Percentiles rank a stretch among this genome's conserved stretches.
These are phyloP conservation scores for Populus tremula DNA, from an alignment of 345 rosid genomes.

Conservation along the genomic window DNA sequence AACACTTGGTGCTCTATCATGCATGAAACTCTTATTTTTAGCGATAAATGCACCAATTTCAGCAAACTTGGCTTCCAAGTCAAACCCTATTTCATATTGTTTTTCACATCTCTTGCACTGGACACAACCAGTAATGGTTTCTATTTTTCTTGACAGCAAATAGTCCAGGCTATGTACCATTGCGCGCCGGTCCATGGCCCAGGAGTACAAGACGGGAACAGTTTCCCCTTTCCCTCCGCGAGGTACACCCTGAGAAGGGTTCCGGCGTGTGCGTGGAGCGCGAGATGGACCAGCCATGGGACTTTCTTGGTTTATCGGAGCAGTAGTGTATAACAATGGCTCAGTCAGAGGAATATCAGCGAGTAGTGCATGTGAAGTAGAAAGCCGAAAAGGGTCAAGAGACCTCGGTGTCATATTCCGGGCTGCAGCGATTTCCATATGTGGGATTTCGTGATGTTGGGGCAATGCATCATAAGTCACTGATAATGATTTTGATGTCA, in stretches of 20 bases:
- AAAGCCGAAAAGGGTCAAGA: background rate
- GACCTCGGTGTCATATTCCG: background rate
- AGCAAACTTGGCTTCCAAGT: constrained; percentile 48
- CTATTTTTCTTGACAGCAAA: constrained; percentile 37
- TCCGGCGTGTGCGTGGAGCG: constrained; percentile 24
- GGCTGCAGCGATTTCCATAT: background rate
- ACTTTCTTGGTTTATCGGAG: background rate
- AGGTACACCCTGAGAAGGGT: constrained; percentile 6
- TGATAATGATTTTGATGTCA: background rate
- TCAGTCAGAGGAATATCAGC: background rate
- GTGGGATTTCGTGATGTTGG: background rate
- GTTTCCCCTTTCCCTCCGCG: constrained; percentile 34
- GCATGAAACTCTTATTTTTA: constrained; percentile 37
- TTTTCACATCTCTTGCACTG: constrained; percentile 70
- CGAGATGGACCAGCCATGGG: background rate
- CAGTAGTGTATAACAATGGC: background rate
- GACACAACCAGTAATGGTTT: constrained; percentile 42
- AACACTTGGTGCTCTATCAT: constrained; percentile 55
- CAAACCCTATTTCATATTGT: constrained; percentile 41
- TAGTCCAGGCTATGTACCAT: constrained; percentile 37
- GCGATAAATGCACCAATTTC: constrained; percentile 39
- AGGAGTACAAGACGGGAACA: constrained; percentile 50
- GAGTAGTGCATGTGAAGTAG: constrained; percentile 10
- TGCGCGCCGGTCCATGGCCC: constrained; percentile 65
- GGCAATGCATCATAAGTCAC: background rate